Evolutionary conservation across 164 flowering plant species (phyloP), one percentile per base, ranked within the genome.

Genomic region (Magnolia sinica): DNA sequence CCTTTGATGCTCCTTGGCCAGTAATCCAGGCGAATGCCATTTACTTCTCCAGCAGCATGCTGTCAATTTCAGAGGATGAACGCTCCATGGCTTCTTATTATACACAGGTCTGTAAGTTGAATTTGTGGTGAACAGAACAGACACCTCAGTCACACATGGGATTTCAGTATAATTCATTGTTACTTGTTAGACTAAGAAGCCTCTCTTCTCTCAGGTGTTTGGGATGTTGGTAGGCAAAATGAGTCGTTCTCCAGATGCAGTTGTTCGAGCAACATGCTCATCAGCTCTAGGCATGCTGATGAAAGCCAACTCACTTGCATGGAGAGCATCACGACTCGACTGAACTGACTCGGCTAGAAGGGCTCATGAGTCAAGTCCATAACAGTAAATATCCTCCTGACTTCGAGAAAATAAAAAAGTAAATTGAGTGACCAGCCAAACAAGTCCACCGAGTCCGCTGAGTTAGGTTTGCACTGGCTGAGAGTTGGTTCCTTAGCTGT

Each of bases 1-100:
- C 97, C 78, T 92, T 91, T 80, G 98, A 94, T 85, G 90, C 97
- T 73, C 94, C 95, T 68, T 96, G 97, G 95, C 91, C 99, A 13
- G 81, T 85, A 29, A 90, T 96, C 75, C 98, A 96, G 81, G 99
- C 98, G 73, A 96, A 96, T 84, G 99, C 98, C 29, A 87, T 96
- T 65, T 90, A 91, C 85, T 87, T 92, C 76, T 86, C 90, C 66
- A 80, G 94, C 81, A 82, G 91, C 86, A 78, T 96, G 79, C 82
- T 96, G 7, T 83, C 94, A 45, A 79, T 87, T 72, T 88, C 91
- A 59, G 94, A 92, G 77, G 97, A 91, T 84, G 91, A 89, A 65
- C 92, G 86, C 81, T 81, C 89, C 70, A 77, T 88, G n/a, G 74
- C 90, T 72, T 88, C 86, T 8, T 88, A 91, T 74, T 83, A 73